Percentiles rank a stretch among this genome's conserved stretches.
phyloP scores from a whole-genome alignment of 306 rosid genomes.

The Gastrolobium bilobum region DNA sequence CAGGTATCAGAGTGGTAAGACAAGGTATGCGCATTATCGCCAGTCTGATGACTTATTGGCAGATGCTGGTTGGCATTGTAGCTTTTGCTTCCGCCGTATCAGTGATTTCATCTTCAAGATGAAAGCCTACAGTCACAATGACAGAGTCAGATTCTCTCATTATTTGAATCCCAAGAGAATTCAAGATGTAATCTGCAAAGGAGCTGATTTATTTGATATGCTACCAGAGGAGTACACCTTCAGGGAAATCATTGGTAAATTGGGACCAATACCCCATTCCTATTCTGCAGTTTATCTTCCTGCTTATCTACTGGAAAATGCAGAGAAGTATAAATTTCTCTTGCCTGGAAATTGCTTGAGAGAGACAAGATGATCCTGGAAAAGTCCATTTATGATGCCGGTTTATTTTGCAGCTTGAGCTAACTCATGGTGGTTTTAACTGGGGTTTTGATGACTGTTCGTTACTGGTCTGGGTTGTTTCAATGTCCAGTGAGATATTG shows the following conservation, averaged over 20 bases:
- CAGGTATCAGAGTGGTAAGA: slow-evolving; percentile 67
- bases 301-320: slow-evolving; percentile 74
- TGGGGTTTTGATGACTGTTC: slow-evolving; percentile 30
- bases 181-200: slow-evolving; percentile 79
- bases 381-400: background rate
- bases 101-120: slow-evolving; percentile 83
- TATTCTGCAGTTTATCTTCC: slow-evolving; percentile 91
- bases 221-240: slow-evolving; percentile 90
- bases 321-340: slow-evolving; percentile 73
- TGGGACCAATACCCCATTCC: slow-evolving; percentile 92
- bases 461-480: slow-evolving; percentile 35
- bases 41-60: slow-evolving; percentile 83
- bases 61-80: slow-evolving; percentile 97
- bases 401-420: slow-evolving; percentile 42
- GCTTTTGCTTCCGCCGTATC: slow-evolving; percentile 87
- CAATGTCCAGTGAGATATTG: slow-evolving; percentile 49
- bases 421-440: slow-evolving; percentile 54
- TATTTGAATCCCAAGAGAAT: slow-evolving; percentile 71
- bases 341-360: slow-evolving; percentile 85
- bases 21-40: slow-evolving; percentile 82
- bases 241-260: slow-evolving; percentile 86
- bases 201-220: slow-evolving; percentile 83
- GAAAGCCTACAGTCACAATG: slow-evolving; percentile 89
- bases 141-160: slow-evolving; percentile 78
- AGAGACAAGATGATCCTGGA: slow-evolving; percentile 51